A percentile compares a stretch with the other conserved stretches of the same genome.
These are phyloP conservation scores for Saccharomycopsis sp. DNA, from an alignment of 805 yeast genomes.

Conservation along the genomic window DNA sequence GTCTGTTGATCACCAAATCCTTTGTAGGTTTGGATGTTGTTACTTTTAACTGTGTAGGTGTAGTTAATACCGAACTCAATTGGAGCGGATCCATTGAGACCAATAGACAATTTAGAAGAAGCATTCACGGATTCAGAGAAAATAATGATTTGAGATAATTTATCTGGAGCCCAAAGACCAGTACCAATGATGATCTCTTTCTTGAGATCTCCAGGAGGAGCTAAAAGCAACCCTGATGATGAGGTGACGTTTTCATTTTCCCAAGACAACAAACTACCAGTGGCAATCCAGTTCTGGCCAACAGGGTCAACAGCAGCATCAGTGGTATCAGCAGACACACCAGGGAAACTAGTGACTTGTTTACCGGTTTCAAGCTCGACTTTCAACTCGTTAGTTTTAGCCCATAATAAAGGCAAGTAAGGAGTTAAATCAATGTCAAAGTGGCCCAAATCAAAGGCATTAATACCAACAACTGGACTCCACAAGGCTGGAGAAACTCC, in stretches of 20 bases:
- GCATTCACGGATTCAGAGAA: slow-evolving; percentile 5
- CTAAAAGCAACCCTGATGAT: slow-evolving; percentile 5
- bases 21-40: slow-evolving; percentile 32
- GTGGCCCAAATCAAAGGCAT: slow-evolving; percentile 65
- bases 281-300: slow-evolving; percentile 26
- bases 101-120: background rate
- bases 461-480: slow-evolving; percentile 68
- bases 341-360: slow-evolving; percentile 27
- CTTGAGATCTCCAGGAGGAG: background rate
- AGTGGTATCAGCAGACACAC: slow-evolving; percentile 16
- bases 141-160: slow-evolving; percentile 10
- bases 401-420: slow-evolving; percentile 63
- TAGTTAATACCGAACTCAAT: slow-evolving; percentile 7
- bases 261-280: slow-evolving; percentile 18
- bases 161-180: slow-evolving; percentile 11
- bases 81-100: background rate
- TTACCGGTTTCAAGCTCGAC: slow-evolving; percentile 48
- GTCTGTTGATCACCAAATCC: slow-evolving; percentile 33
- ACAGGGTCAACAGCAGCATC: slow-evolving; percentile 9
- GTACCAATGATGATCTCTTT: slow-evolving; percentile 9
- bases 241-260: slow-evolving; percentile 12
- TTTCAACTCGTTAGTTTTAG: slow-evolving; percentile 32
- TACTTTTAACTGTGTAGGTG: slow-evolving; percentile 17
- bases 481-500: slow-evolving; percentile 75
- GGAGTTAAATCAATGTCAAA: slow-evolving; percentile 65